Conservation (phyloP, 345 rosid genomes). For the Moricandia arvensis region DNA sequence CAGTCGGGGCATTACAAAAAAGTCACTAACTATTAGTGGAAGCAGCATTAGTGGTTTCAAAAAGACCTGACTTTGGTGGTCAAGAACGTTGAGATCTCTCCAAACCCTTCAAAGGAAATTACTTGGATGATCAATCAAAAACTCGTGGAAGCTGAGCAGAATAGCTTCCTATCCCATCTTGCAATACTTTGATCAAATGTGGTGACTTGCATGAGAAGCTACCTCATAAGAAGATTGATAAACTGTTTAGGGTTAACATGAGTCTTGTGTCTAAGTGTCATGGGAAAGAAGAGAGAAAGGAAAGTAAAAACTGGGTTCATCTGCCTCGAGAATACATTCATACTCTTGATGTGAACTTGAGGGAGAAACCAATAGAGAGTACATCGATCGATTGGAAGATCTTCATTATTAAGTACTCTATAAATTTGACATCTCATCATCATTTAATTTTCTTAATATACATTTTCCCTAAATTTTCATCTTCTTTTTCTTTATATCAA, state of each 20-base stretch:
- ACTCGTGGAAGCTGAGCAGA: constrained; percentile 55
- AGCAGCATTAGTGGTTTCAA: constrained; percentile 54
- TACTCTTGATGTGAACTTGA: too few species aligned
- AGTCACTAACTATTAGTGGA: too few species aligned
- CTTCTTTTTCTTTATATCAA: too few species aligned
- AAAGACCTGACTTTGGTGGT: constrained; percentile 90
- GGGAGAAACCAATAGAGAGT: too few species aligned
- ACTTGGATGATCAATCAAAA: constrained; percentile 80
- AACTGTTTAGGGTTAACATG: constrained; percentile 60
- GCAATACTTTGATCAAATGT: constrained; percentile 31
- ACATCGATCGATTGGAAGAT: too few species aligned
- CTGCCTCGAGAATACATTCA: too few species aligned
- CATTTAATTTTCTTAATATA: too few species aligned
- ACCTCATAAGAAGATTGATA: constrained; percentile 49
- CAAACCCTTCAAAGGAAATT: constrained; percentile 70
- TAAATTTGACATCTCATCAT: too few species aligned
- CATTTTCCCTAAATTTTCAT: too few species aligned
- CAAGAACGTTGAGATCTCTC: constrained; percentile 75
- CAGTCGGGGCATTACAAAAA: too few species aligned
- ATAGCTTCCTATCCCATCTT: constrained; percentile 61
- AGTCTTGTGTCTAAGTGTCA: constrained; percentile 80
- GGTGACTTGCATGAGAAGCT: constrained; percentile 50
- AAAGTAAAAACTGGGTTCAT: constrained; percentile 57
- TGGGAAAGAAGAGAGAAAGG: constrained; percentile 66
- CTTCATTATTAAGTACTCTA: too few species aligned